phyloP scores from a whole-genome alignment of 352 stramenopile genomes.

The Halophytophthora polymorphica region DNA sequence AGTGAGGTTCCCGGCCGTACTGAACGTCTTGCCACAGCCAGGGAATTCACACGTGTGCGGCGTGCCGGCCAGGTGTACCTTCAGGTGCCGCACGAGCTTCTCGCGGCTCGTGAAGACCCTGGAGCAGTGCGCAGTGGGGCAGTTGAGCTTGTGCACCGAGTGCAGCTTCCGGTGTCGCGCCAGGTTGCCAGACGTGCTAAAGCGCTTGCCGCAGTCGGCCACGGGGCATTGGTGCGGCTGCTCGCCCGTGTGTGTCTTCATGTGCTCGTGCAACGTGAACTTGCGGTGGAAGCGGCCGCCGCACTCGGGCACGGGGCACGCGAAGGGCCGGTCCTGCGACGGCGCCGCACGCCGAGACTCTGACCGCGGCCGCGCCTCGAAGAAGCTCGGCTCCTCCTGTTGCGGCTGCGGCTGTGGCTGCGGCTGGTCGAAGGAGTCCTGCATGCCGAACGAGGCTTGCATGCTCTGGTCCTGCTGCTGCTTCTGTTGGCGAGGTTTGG shows the following conservation, averaged over 20 bases:
- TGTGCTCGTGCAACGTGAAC: conserved; percentile 69
- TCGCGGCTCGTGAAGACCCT: conserved; percentile 46
- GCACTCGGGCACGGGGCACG: conserved; percentile 47
- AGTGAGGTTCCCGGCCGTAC: conserved; percentile 54
- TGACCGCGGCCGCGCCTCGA: conserved; percentile 5
- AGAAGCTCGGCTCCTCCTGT: conserved; percentile 7
- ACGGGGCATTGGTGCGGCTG: conserved; percentile 60
- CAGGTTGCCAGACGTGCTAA: conserved; percentile 73
- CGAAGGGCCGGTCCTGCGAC: conserved; percentile 40
- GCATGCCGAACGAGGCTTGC: conserved; percentile 20
- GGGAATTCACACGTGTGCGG: conserved; percentile 49
- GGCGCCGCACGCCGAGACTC: conserved; percentile 19
- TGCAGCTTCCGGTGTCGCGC: conserved; percentile 66
- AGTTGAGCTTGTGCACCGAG: conserved; percentile 44
- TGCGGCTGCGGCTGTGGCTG: no score
- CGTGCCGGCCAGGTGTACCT: conserved; percentile 45
- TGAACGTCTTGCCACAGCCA: conserved; percentile 55
- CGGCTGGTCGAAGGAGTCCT: conserved; percentile 18
- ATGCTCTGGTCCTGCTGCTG: conserved; percentile 8
- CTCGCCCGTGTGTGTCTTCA: conserved; percentile 80
- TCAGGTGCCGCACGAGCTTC: conserved; percentile 49
- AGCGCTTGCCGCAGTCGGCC: conserved; percentile 56
- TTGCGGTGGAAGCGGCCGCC: conserved; percentile 60
- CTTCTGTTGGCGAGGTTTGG: background rate
- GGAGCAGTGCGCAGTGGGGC: conserved; percentile 39